These are phyloP conservation scores for Trypanosoma mega DNA, from an alignment of 208 protist genomes.

Conservation along the genomic window DNA sequence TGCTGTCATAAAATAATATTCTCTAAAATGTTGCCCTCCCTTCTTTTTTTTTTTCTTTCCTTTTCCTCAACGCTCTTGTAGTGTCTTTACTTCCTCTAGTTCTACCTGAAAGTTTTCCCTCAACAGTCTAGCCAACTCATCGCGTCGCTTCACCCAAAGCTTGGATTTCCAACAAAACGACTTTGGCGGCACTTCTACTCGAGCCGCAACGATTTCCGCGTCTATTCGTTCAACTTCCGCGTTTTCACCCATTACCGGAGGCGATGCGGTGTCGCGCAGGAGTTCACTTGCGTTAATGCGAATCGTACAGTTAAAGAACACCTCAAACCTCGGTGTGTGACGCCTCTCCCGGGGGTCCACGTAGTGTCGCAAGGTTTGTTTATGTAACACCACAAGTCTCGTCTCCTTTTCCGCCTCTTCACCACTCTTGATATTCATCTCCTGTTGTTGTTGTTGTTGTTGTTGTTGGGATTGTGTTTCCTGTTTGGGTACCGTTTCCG, in stretches of 20 bases:
- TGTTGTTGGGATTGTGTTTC: conserved; percentile 18
- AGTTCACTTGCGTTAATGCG: conserved; percentile 31
- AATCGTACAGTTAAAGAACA: conserved; percentile 58
- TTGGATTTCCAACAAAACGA: conserved; percentile 29
- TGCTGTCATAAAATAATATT: background rate
- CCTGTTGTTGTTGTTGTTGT: conserved; percentile 18
- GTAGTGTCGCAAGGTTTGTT: conserved; percentile 60
- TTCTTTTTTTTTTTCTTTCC: background rate
- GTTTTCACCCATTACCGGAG: conserved; percentile 14
- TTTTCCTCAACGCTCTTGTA: conserved; percentile 9
- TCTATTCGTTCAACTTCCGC: conserved; percentile 22
- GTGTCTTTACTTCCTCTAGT: conserved; percentile 31
- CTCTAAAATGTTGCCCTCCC: background rate
- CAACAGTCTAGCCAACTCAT: conserved; percentile 42
- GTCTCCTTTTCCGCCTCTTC: conserved; percentile 3
- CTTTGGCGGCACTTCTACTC: conserved; percentile 24
- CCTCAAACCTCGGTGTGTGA: conserved; percentile 44
- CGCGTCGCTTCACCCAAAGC: conserved; percentile 35
- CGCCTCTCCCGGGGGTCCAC: conserved; percentile 32
- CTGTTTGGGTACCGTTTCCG: no score
- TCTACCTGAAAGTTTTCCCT: conserved; percentile 47
- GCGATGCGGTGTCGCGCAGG: conserved; percentile 13
- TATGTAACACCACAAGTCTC: conserved; percentile 50
- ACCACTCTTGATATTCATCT: background rate
- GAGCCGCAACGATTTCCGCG: conserved; percentile 26